These are phyloP conservation scores for Zoysia matrella DNA, from an alignment of 202 grass and related monocot species.

Conservation along the genomic window DNA sequence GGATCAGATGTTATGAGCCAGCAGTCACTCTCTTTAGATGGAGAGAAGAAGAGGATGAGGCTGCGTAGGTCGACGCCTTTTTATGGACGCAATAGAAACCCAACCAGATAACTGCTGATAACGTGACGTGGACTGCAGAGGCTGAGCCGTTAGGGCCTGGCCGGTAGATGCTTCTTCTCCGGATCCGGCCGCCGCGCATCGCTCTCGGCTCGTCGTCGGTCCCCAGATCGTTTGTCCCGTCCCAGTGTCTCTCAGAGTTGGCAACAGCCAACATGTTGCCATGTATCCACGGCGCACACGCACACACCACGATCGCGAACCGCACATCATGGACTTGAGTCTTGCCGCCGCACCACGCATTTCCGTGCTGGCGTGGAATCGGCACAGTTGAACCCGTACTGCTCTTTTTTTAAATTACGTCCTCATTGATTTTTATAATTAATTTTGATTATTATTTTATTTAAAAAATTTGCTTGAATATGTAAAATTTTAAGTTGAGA, in stretches of 20 bases:
- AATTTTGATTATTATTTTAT: no score
- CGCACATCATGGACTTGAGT: not conserved
- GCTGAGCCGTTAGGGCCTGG: not conserved
- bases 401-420: no score
- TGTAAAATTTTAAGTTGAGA: no score
- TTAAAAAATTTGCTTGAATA: no score
- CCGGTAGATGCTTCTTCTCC: not conserved
- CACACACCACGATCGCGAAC: not conserved
- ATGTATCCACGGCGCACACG: not conserved
- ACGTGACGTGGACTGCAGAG: not conserved
- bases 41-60: not conserved
- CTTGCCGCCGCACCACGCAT: conserved; percentile 15
- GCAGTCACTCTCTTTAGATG: not conserved
- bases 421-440: no score
- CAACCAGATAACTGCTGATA: not conserved
- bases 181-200: not conserved
- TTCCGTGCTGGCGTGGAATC: not conserved
- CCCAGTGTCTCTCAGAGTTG: not conserved
- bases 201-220: no score
- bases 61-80: not conserved
- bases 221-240: not conserved
- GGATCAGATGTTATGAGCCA: not conserved
- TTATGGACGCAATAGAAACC: not conserved
- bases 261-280: not conserved
- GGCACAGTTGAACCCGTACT: not conserved